phyloP scores from a whole-genome alignment of 2,329 filamentous ascomycete species.

The Exophiala calicioides region DNA sequence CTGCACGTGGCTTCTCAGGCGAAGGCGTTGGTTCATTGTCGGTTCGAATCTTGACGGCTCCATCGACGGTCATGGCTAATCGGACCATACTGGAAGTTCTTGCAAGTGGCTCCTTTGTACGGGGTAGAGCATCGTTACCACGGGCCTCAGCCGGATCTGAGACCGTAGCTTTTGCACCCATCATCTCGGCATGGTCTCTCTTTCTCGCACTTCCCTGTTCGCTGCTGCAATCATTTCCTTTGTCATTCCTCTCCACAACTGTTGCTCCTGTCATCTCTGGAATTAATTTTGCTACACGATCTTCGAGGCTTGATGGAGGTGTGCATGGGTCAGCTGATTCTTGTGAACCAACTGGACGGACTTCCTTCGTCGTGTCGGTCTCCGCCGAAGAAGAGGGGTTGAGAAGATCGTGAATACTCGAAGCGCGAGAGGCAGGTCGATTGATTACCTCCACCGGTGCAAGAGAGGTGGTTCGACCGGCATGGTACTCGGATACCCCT shows the following conservation, averaged over 20 bases:
- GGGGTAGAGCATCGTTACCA: slow-evolving; percentile 42
- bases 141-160: slow-evolving; percentile 40
- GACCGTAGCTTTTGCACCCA: slow-evolving; percentile 3
- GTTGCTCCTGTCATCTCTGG: not conserved
- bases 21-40: slow-evolving; percentile 70
- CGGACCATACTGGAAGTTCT: slow-evolving; percentile 58
- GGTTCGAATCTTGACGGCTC: slow-evolving; percentile 81
- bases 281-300: not conserved
- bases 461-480: slow-evolving; percentile 4
- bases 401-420: slow-evolving; percentile 30
- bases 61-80: slow-evolving; percentile 81
- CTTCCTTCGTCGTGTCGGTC: slow-evolving; percentile 5
- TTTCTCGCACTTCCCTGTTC: slow-evolving; percentile 21
- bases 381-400: slow-evolving; percentile 20
- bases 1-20: slow-evolving; percentile 57
- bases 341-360: slow-evolving; percentile 9
- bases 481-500: not conserved
- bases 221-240: slow-evolving; percentile 6
- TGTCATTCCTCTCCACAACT: slow-evolving; percentile 4
- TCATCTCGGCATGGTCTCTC: slow-evolving; percentile 29
- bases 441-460: slow-evolving; percentile 15
- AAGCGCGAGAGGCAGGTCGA: slow-evolving; percentile 24
- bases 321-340: slow-evolving; percentile 11
- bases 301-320: slow-evolving; percentile 23
- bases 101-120: slow-evolving; percentile 29